Base-by-base conservation (phyloP, 2,329 filamentous ascomycete species). In the Colletotrichum falcatum region DNA sequence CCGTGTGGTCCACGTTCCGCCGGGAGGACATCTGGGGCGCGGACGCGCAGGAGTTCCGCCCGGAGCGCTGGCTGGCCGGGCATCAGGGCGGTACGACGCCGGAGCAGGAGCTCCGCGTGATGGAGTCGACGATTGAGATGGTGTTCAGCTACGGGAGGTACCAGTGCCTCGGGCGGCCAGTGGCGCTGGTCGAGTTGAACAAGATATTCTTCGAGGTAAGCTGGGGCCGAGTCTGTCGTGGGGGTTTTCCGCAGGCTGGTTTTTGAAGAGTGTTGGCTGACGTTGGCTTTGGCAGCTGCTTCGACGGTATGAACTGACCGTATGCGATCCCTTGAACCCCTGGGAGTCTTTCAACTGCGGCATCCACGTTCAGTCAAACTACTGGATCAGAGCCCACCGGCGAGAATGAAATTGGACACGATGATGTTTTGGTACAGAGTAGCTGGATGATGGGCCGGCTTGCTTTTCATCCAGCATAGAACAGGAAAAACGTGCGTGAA, bases 171-270 rank as follows among this genome's bases (percentile, higher is more conserved):
- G 82, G 82, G 1, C 76, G 78, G 12, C 77, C 77, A 0, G 75
- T 83, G 20, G 81, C 82, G 2, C 59, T 79, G 14, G 79, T 84
- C 70, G 81, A 83, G 73, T 30, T 83, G 58, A 80, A 82, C 12
- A 83, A 77, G 74, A 46, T 80, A 0, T 76, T 84, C 39, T 81
- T 84, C 26, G 83, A 86, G 78, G 81, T 82, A 56, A 64, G 56
- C 9, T 5, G 23, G 44, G 4, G 26, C 9, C n/a, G 12, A n/a
- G 8, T 18, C 23, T 35, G 11, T 35, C 20, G 37, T 39, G 14
- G 28, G 5, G 44, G 16, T 26, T 4, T 28, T 12, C n/a, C 61
- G n/a, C 20, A n/a, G 16, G 30, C 5, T 28, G 46, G 42, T 39
- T 35, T 16, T 30, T n/a, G 23, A 14, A 9, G 16, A 48, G 33